phyloP scores from a whole-genome alignment of 2,329 filamentous ascomycete species.

The Didymellaceae sp. region DNA sequence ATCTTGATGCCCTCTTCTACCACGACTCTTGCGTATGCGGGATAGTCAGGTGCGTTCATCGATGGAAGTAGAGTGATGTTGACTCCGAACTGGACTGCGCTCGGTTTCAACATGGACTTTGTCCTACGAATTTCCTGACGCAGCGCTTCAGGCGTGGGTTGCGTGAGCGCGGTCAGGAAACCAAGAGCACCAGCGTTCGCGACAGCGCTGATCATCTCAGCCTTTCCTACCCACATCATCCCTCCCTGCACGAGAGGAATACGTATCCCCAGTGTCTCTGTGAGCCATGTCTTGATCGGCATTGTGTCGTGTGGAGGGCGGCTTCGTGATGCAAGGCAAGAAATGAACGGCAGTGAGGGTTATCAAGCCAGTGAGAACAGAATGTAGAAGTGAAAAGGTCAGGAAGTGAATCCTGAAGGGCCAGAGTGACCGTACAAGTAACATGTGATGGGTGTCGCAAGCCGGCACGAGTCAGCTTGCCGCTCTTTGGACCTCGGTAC shows the following conservation, averaged over 20 bases:
- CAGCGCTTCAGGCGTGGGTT: constrained; percentile 36
- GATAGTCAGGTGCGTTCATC: constrained; percentile 38
- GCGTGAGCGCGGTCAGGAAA: constrained; percentile 57
- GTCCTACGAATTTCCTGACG: constrained; percentile 32
- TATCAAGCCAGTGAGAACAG: not conserved
- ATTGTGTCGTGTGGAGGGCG: constrained; percentile 19
- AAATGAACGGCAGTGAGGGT: not conserved
- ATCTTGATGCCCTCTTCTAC: constrained; percentile 38
- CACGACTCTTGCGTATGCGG: constrained; percentile 30
- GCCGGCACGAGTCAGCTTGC: constrained; percentile 16
- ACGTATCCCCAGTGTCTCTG: constrained; percentile 30
- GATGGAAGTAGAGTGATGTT: constrained; percentile 39
- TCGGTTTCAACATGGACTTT: constrained; percentile 28
- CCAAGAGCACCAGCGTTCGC: constrained; percentile 61
- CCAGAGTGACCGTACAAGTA: not conserved
- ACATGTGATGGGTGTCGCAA: constrained; percentile 12
- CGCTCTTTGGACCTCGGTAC: constrained; percentile 4
- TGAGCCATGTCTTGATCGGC: constrained; percentile 41
- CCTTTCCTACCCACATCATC: constrained; percentile 64
- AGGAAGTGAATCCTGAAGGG: not conserved
- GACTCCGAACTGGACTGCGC: constrained; percentile 52
- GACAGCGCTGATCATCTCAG: constrained; percentile 60
- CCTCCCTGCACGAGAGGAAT: constrained; percentile 38
- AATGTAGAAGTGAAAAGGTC: not conserved
- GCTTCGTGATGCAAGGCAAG: not conserved